Base-by-base conservation (phyloP, 306 rosid species). In the Cucumis melo region DNA sequence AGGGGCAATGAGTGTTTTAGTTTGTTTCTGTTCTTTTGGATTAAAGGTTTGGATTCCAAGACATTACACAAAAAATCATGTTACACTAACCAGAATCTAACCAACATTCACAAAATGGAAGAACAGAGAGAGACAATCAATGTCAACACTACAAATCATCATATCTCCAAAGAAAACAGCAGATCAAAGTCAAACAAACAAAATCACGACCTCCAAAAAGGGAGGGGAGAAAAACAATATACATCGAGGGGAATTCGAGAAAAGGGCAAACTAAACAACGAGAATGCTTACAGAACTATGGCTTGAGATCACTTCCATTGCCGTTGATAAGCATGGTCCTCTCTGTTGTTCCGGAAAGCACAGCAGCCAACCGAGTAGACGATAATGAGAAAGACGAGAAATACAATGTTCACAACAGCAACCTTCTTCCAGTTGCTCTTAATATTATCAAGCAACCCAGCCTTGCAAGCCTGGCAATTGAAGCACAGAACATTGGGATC, bases 401-500 rank as follows among this genome's bases (percentile, higher is more conserved):
- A 62, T 46, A 84, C 32, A 27, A 85, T 55, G 80, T 90, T 88
- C 27, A 82, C 73, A 80, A 82, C 14, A 54, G 88, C 86, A 53
- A 75, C 83, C 80, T 77, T 84, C 85, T 86, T 84, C 93, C 90
- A 89, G 14, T 80, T 71, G 24, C 70, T 80, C 84, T 82, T 87
- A 15, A 87, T 15, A 76, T 83, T 86, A 27, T 89, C 85, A 38
- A 90, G 81, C 36, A 87, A 81, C 7, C 89, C 96, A 15, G 91
- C 92, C 74, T 87, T 88, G 83, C 96, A 90, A 5, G 92, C 84
- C 59, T 88, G 72, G 68, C 96, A 90, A 71, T 80, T 36, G 82
- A 76, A 90, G 88, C 96, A 90, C 80, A 85, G 67, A 48, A 61
- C 5, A 7, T 4, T 56, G 16, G 77, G 77, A 17, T 82, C 56